Percentiles rank a stretch among this genome's conserved stretches.
phyloP scores from a whole-genome alignment of 139 green algal genomes.

The Pycnococcus provasolii region DNA sequence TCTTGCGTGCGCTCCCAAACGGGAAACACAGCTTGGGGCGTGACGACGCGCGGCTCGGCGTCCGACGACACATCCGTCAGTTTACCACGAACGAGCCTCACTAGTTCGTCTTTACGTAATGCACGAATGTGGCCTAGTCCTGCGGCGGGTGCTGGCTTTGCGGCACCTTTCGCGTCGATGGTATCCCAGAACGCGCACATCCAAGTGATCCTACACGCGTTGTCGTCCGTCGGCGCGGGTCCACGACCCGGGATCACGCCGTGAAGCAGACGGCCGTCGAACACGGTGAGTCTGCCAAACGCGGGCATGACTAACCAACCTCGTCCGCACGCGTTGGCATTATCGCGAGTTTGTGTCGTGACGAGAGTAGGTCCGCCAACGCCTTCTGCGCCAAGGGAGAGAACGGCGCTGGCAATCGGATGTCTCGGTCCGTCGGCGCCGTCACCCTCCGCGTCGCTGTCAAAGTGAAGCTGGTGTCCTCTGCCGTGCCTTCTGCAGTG shows the following conservation, averaged over 20 bases:
- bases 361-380: slow-evolving; percentile 46
- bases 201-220: too few species aligned
- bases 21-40: too few species aligned
- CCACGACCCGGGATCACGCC: slow-evolving; percentile 41
- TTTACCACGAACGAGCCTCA: too few species aligned
- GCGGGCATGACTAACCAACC: slow-evolving; percentile 40
- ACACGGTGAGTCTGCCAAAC: slow-evolving; percentile 31
- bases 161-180: too few species aligned
- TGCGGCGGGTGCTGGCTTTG: too few species aligned
- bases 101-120: too few species aligned
- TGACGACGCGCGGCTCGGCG: too few species aligned
- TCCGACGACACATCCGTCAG: too few species aligned
- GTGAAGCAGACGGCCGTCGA: slow-evolving; percentile 40
- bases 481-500: slow-evolving; percentile 39
- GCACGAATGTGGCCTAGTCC: too few species aligned
- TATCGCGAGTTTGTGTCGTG: slow-evolving; percentile 38
- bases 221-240: slow-evolving; percentile 2
- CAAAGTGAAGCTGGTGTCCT: slow-evolving; percentile 53
- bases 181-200: too few species aligned
- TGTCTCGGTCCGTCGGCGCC: neutral
- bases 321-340: slow-evolving; percentile 12
- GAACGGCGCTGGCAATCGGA: slow-evolving; percentile 30
- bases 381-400: slow-evolving; percentile 31
- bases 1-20: too few species aligned
- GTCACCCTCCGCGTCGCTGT: slow-evolving; percentile 39